Conservation (phyloP, 2,329 filamentous ascomycete species). For the Septoria linicola region DNA sequence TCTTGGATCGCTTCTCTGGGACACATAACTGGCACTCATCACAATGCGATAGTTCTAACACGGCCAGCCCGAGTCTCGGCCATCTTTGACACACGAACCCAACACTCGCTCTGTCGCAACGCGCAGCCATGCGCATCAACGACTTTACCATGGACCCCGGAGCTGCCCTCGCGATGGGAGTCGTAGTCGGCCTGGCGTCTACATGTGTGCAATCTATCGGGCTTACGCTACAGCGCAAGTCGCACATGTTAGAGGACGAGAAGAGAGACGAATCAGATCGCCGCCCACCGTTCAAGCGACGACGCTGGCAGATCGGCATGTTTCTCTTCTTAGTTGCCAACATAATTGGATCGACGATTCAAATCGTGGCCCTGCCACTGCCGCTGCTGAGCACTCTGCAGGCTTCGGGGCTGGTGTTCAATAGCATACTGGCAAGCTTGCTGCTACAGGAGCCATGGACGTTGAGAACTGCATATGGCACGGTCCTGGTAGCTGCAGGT, state of each 20-base stretch:
- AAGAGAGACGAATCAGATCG: conserved; percentile 75
- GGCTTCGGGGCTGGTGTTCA: conserved; percentile 95
- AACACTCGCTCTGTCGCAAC: not conserved
- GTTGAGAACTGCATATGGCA: conserved; percentile 86
- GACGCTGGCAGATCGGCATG: conserved; percentile 96
- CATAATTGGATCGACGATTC: conserved; percentile 89
- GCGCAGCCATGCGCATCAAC: conserved; percentile 12
- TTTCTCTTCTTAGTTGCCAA: conserved; percentile 95
- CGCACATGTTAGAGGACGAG: conserved; percentile 95
- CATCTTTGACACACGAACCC: not conserved
- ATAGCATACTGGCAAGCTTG: conserved; percentile 93
- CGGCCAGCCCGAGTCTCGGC: not conserved
- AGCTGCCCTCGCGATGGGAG: conserved; percentile 60
- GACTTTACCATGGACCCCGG: conserved; percentile 24
- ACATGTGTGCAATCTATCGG: conserved; percentile 94
- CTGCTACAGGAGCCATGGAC: conserved; percentile 94
- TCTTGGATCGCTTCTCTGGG: too few species aligned
- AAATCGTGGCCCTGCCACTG: conserved; percentile 92
- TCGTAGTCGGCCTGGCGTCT: conserved; percentile 87
- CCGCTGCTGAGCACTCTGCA: conserved; percentile 94
- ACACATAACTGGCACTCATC: not conserved
- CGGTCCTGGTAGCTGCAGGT: conserved; percentile 79
- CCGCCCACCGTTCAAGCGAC: conserved; percentile 81
- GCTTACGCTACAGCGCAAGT: conserved; percentile 94
- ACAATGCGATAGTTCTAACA: conserved; percentile 15